phyloP scores from a whole-genome alignment of 108 stramenopile genomes.

The Skeletonema tropicum region DNA sequence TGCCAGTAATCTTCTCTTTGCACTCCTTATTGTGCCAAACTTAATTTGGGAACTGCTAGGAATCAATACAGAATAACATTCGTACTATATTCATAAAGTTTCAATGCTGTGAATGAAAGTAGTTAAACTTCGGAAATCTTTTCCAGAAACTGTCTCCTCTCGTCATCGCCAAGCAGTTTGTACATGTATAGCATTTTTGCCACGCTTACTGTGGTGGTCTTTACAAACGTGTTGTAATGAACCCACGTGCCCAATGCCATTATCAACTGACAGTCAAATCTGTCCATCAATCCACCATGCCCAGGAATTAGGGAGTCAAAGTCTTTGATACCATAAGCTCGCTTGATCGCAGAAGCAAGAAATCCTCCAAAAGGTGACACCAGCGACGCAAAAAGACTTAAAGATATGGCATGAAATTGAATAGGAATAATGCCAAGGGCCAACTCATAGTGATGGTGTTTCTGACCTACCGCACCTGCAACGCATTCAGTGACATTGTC shows the following conservation, averaged over 20 bases:
- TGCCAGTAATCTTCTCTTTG: constrained; percentile 75
- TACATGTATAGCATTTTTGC: constrained; percentile 86
- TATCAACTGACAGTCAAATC: constrained; percentile 98
- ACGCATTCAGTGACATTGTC: constrained; percentile 55
- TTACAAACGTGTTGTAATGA: constrained; percentile 95
- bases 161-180: constrained; percentile 58
- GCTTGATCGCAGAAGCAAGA: constrained; percentile 92
- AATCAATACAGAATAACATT: constrained; percentile 48
- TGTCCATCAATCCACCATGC: constrained; percentile 91
- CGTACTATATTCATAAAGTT: neutral
- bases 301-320: constrained; percentile 92
- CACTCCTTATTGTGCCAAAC: constrained; percentile 71
- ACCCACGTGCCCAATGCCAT: constrained; percentile 97
- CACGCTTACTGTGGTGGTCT: constrained; percentile 81
- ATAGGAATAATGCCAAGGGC: constrained; percentile 75
- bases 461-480: constrained; percentile 61
- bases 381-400: constrained; percentile 81
- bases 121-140: constrained; percentile 31
- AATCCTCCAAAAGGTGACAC: constrained; percentile 97
- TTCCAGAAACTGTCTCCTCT: constrained; percentile 53
- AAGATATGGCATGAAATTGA: constrained; percentile 83
- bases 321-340: constrained; percentile 93
- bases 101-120: neutral
- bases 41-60: constrained; percentile 76
- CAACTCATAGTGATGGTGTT: constrained; percentile 82